Percentiles rank a stretch among this genome's conserved stretches.
phyloP scores from a whole-genome alignment of 768 basidiomycete species.

The Trametes maxima region DNA sequence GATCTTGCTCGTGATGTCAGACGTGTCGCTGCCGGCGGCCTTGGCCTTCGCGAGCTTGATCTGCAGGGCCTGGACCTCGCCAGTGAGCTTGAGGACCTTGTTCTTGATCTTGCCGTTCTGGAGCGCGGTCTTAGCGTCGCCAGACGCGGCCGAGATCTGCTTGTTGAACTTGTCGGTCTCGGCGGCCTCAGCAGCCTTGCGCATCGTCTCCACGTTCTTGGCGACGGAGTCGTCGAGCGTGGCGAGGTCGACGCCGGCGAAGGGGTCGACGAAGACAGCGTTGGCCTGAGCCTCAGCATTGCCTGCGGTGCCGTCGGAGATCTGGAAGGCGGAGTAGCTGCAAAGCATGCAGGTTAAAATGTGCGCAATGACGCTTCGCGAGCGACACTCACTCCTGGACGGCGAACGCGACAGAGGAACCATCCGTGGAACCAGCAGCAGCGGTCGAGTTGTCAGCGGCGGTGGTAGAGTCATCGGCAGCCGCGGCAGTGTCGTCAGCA shows the following conservation, averaged over 20 bases:
- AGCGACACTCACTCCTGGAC: conserved; percentile 15
- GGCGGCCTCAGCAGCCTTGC: conserved; percentile 39
- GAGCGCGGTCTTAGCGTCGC: conserved; percentile 36
- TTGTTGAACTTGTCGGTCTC: conserved; percentile 43
- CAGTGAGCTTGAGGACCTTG: conserved; percentile 48
- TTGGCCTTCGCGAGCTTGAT: conserved; percentile 43
- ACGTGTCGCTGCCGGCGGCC: conserved; percentile 36
- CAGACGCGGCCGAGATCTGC: conserved; percentile 37
- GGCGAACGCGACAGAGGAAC: conserved; percentile 9
- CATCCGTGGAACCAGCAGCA: neutral
- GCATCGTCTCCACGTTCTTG: conserved; percentile 36
- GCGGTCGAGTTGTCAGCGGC: neutral
- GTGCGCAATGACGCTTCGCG: neutral
- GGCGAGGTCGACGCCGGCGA: conserved; percentile 37
- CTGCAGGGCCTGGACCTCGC: conserved; percentile 38
- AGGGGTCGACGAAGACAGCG: conserved; percentile 42
- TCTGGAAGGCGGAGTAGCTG: conserved; percentile 44
- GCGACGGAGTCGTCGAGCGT: conserved; percentile 35
- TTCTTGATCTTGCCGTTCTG: conserved; percentile 46
- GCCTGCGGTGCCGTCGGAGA: conserved; percentile 41
- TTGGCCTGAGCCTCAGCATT: conserved; percentile 39
- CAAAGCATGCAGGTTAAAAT: neutral
- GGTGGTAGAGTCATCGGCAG: neutral
- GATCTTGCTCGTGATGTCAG: conserved; percentile 32
- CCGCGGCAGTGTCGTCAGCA: conserved; percentile 21